Percentiles rank a stretch among this genome's conserved stretches.
Evolutionary conservation across 2,329 filamentous ascomycete genomes (phyloP).

Genomic region (Aspergillus uvarum): DNA sequence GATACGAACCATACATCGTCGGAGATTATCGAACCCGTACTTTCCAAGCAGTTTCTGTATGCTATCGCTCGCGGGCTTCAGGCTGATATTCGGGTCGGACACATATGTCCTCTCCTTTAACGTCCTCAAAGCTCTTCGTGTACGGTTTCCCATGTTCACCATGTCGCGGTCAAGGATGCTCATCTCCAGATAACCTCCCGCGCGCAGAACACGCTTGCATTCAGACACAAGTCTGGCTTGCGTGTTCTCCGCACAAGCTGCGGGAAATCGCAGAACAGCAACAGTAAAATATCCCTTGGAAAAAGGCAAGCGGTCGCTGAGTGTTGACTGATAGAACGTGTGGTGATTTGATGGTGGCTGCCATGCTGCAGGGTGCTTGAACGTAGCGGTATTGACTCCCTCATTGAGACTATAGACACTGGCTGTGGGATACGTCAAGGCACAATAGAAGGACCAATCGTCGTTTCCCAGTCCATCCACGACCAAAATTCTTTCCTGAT

Average conservation of each 20-base stretch:
- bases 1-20: conserved; percentile 50
- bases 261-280: conserved; percentile 48
- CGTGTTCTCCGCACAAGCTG: conserved; percentile 44
- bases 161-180: conserved; percentile 52
- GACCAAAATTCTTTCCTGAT: conserved; percentile 47
- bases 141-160: conserved; percentile 51
- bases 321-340: conserved; percentile 42
- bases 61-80: conserved; percentile 50
- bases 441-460: conserved; percentile 55
- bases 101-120: conserved; percentile 49
- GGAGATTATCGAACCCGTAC: conserved; percentile 50
- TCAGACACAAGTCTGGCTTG: conserved; percentile 49
- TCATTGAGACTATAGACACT: conserved; percentile 47
- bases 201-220: conserved; percentile 50
- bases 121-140: conserved; percentile 45
- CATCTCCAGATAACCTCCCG: conserved; percentile 51
- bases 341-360: conserved; percentile 45
- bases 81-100: conserved; percentile 43
- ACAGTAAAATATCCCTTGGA: conserved; percentile 49
- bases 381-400: conserved; percentile 33
- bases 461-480: conserved; percentile 53
- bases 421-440: conserved; percentile 48
- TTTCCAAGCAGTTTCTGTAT: conserved; percentile 48
- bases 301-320: conserved; percentile 47
- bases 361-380: conserved; percentile 43